A percentile compares a stretch with the other conserved stretches of the same genome.
These are phyloP conservation scores for Trichodelitschia bisporula DNA, from an alignment of 495 filamentous ascomycete genomes.

Conservation along the genomic window DNA sequence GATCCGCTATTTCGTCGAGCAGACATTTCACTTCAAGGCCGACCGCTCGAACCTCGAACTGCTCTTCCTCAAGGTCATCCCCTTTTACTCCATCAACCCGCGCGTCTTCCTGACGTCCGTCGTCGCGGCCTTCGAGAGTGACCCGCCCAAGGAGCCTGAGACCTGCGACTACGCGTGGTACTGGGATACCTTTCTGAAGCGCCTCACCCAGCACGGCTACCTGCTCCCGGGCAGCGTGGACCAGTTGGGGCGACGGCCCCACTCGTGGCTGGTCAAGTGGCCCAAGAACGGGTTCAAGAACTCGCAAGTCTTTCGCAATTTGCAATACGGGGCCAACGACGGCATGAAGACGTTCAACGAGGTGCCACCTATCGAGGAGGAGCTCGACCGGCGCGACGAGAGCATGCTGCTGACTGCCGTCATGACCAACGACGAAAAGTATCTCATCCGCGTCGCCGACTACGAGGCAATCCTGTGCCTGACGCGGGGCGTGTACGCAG, in stretches of 20 bases:
- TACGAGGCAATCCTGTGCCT: slow-evolving; percentile 12
- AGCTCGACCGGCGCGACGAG: slow-evolving; percentile 6
- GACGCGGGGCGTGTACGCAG: slow-evolving; percentile 8
- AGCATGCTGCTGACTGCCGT: slow-evolving; percentile 9
- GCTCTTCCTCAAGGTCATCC: slow-evolving; percentile 13
- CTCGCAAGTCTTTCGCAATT: slow-evolving; percentile 10
- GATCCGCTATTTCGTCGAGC: slow-evolving; percentile 13
- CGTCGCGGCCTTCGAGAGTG: slow-evolving; percentile 13
- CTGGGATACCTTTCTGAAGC: slow-evolving; percentile 13
- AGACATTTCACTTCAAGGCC: slow-evolving; percentile 13
- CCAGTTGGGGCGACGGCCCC: slow-evolving; percentile 7
- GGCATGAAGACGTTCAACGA: slow-evolving; percentile 11
- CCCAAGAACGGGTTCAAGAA: slow-evolving; percentile 15
- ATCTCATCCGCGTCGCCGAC: slow-evolving; percentile 9
- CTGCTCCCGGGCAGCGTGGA: slow-evolving; percentile 11
- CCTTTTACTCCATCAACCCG: slow-evolving; percentile 15
- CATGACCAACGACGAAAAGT: slow-evolving; percentile 12
- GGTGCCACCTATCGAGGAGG: slow-evolving; percentile 11
- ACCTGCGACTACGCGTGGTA: slow-evolving; percentile 6
- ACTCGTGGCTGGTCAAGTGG: slow-evolving; percentile 16
- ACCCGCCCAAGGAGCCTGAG: slow-evolving; percentile 4
- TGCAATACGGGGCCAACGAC: slow-evolving; percentile 12
- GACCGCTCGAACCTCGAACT: slow-evolving; percentile 13
- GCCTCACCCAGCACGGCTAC: slow-evolving; percentile 10
- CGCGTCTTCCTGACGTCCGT: slow-evolving; percentile 14